Conservation (phyloP, 257 asterid genomes). For the Jacaranda mimosifolia region DNA sequence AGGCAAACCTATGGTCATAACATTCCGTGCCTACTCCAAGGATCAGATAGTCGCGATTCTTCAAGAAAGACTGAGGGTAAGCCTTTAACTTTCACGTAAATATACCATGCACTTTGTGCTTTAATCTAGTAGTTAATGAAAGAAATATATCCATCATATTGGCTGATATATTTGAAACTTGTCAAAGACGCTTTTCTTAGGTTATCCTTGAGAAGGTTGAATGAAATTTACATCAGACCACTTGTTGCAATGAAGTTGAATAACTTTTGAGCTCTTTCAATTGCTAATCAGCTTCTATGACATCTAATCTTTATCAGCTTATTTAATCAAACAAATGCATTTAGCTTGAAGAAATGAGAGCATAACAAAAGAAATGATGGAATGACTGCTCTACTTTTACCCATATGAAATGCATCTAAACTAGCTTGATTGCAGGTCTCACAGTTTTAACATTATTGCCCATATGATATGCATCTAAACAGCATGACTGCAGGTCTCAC, state of each 20-base stretch:
- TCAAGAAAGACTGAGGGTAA: constrained; percentile 83
- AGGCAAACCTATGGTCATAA: constrained; percentile 95
- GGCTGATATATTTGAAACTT: constrained; percentile 24
- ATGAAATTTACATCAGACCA: constrained; percentile 26
- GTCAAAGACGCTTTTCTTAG: background rate
- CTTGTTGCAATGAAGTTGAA: constrained; percentile 9
- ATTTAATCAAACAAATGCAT: constrained; percentile 12
- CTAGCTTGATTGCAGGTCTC: constrained; percentile 11
- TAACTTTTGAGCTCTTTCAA: constrained; percentile 10
- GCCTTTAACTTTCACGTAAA: constrained; percentile 21
- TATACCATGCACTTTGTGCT: constrained; percentile 10
- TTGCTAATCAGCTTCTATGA: background rate
- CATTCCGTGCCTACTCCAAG: constrained; percentile 92
- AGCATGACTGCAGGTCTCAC: no score
- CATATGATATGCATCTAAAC: background rate
- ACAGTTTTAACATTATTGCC: background rate
- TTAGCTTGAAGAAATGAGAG: background rate
- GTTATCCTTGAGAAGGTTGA: constrained; percentile 26
- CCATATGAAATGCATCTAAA: constrained; percentile 23
- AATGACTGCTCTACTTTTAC: constrained; percentile 3
- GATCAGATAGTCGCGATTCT: constrained; percentile 86
- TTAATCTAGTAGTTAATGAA: background rate
- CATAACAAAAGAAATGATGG: background rate
- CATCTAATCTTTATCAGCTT: background rate
- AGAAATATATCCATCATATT: background rate